These are phyloP conservation scores for Cardamine chenopodiifolia DNA, from an alignment of 345 rosid species.

Conservation along the genomic window DNA sequence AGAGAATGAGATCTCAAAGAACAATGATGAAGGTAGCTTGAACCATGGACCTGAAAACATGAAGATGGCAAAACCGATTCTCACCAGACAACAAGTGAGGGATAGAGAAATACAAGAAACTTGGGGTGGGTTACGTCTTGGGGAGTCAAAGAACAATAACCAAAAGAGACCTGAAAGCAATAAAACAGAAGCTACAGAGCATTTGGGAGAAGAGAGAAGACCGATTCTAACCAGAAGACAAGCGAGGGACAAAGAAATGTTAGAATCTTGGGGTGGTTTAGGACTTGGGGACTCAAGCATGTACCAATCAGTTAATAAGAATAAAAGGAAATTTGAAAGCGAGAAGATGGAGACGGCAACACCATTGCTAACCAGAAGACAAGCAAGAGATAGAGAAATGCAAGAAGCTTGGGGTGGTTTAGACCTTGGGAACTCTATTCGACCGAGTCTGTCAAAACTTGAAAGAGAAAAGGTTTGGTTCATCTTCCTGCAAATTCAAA, in stretches of 20 bases:
- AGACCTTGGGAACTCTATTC: slow-evolving; percentile 72
- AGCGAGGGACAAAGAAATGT: slow-evolving; percentile 77
- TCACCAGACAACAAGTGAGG: slow-evolving; percentile 52
- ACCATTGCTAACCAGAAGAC: slow-evolving; percentile 44
- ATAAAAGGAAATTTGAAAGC: slow-evolving; percentile 58
- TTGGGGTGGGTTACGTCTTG: slow-evolving; percentile 89
- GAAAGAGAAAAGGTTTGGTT: slow-evolving; percentile 78
- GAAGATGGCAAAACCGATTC: slow-evolving; percentile 43
- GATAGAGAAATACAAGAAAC: slow-evolving; percentile 79
- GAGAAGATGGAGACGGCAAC: slow-evolving; percentile 49
- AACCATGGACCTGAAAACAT: slow-evolving; percentile 58
- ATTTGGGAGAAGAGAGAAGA: slow-evolving; percentile 42
- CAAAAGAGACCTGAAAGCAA: slow-evolving; percentile 65
- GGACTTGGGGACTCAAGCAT: slow-evolving; percentile 66
- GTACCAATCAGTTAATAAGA: slow-evolving; percentile 17
- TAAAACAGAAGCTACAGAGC: slow-evolving; percentile 45
- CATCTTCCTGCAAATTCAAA: not conserved
- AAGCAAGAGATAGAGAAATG: slow-evolving; percentile 78
- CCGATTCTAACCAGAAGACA: slow-evolving; percentile 50
- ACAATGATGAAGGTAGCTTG: slow-evolving; percentile 41
- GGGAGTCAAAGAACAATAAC: slow-evolving; percentile 57
- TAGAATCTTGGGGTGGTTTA: slow-evolving; percentile 88
- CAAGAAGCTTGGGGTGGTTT: slow-evolving; percentile 92
- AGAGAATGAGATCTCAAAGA: slow-evolving; percentile 35
- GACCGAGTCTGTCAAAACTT: slow-evolving; percentile 72